These are phyloP conservation scores for Talaromyces trachyspermus DNA, from an alignment of 495 filamentous ascomycete genomes.

Conservation along the genomic window DNA sequence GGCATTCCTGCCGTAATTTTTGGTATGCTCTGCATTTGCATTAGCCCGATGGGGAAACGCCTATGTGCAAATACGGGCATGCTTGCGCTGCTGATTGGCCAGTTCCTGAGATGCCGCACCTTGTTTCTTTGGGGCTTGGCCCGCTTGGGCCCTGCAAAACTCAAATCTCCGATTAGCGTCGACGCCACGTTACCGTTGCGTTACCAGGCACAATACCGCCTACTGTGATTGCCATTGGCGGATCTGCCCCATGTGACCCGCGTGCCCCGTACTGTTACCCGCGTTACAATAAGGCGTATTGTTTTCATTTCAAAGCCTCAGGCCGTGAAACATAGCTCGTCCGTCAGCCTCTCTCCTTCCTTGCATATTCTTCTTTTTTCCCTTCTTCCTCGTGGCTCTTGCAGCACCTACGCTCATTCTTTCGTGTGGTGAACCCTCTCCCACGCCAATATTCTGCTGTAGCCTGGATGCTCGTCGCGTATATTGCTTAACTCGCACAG, in stretches of 20 bases:
- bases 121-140: not conserved
- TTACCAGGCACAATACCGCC: constrained; percentile 5
- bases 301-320: too few relatives aligned
- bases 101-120: too few relatives aligned
- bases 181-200: constrained; percentile 3
- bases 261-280: not conserved
- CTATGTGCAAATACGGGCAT: too few relatives aligned
- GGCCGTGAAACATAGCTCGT: not conserved
- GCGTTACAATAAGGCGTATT: too few relatives aligned
- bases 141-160: not conserved
- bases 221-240: not conserved
- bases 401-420: constrained; percentile 1
- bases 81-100: too few relatives aligned
- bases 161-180: not conserved
- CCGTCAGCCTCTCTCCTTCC: not conserved
- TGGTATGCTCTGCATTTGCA: too few relatives aligned
- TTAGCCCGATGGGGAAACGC: too few relatives aligned
- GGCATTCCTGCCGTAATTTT: too few relatives aligned
- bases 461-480: constrained; percentile 5
- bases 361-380: not conserved
- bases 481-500: constrained; percentile 1
- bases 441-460: constrained; percentile 1
- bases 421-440: constrained; percentile 2
- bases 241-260: too few relatives aligned
- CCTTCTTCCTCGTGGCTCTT: constrained; percentile 7